Evolutionary conservation across 1,284 basidiomycete genomes (phyloP).

Genomic region (Abortiporus biennis): DNA sequence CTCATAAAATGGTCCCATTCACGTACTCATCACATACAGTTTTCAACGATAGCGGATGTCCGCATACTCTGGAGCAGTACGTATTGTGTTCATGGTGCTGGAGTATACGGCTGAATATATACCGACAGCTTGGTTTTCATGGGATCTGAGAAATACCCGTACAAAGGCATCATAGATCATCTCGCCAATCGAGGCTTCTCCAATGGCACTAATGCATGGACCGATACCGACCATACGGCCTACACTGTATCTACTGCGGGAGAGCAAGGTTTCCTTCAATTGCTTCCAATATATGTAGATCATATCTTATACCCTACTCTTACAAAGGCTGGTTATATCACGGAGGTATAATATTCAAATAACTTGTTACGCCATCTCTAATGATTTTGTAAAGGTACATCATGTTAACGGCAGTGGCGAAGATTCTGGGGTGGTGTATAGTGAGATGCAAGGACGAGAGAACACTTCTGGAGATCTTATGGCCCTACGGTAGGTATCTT

Average conservation of each 20-base stretch:
- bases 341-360: slow-evolving; percentile 57
- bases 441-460: slow-evolving; percentile 97
- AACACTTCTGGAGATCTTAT: slow-evolving; percentile 91
- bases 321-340: slow-evolving; percentile 86
- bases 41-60: slow-evolving; percentile 89
- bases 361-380: slow-evolving; percentile 1
- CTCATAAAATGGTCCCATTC: slow-evolving; percentile 7
- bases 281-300: slow-evolving; percentile 94
- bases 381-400: slow-evolving; percentile 55
- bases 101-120: background rate
- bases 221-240: slow-evolving; percentile 84
- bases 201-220: slow-evolving; percentile 87
- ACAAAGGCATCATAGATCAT: slow-evolving; percentile 96
- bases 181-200: slow-evolving; percentile 97
- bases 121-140: slow-evolving; percentile 77
- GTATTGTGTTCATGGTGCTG: too few relatives aligned
- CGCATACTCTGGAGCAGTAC: slow-evolving; percentile 91
- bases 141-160: slow-evolving; percentile 92
- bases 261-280: slow-evolving; percentile 90
- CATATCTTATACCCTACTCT: slow-evolving; percentile 97
- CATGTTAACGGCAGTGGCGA: slow-evolving; percentile 90
- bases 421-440: slow-evolving; percentile 95
- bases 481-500: slow-evolving; percentile 61
- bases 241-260: slow-evolving; percentile 99
- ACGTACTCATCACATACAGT: slow-evolving; percentile 41